Percentiles rank a stretch among this genome's conserved stretches.
These are phyloP conservation scores for Chaetomium sp. DNA, from an alignment of 2,329 filamentous ascomycete genomes.

Conservation along the genomic window DNA sequence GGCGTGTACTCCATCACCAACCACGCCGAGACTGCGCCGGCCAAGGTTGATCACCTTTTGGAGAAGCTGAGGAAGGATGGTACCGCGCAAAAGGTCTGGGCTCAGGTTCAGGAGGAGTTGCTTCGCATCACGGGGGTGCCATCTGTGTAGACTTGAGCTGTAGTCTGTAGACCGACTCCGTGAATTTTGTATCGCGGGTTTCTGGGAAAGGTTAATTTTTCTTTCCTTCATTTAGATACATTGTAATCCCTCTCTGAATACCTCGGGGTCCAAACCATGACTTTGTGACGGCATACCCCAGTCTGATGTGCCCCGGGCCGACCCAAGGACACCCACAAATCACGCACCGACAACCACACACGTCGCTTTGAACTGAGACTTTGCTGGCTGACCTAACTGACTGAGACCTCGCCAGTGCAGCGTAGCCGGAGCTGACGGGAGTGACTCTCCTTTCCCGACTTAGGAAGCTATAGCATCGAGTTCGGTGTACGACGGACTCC, in stretches of 20 bases:
- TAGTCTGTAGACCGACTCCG: too few species aligned
- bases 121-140: slow-evolving; percentile 9
- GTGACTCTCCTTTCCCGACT: too few species aligned
- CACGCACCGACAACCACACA: too few species aligned
- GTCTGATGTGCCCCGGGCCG: too few species aligned
- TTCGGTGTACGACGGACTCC: too few species aligned
- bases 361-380: too few species aligned
- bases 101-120: slow-evolving; percentile 16
- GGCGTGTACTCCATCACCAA: slow-evolving; percentile 16
- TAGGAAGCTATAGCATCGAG: too few species aligned
- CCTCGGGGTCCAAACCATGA: too few species aligned
- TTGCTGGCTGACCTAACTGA: too few species aligned
- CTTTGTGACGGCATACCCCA: too few species aligned
- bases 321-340: neutral
- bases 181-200: neutral
- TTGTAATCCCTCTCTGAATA: neutral
- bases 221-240: neutral
- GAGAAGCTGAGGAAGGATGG: slow-evolving; percentile 4
- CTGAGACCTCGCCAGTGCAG: too few species aligned
- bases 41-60: slow-evolving; percentile 6
- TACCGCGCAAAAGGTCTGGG: slow-evolving; percentile 16
- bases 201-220: neutral
- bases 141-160: neutral
- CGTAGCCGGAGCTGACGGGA: too few species aligned
- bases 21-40: slow-evolving; percentile 12